Evolutionary conservation across 371 early-diverging fungal genomes (phyloP), one percentile per base, ranked within the genome.

Genomic region (Mucor racemosus): DNA sequence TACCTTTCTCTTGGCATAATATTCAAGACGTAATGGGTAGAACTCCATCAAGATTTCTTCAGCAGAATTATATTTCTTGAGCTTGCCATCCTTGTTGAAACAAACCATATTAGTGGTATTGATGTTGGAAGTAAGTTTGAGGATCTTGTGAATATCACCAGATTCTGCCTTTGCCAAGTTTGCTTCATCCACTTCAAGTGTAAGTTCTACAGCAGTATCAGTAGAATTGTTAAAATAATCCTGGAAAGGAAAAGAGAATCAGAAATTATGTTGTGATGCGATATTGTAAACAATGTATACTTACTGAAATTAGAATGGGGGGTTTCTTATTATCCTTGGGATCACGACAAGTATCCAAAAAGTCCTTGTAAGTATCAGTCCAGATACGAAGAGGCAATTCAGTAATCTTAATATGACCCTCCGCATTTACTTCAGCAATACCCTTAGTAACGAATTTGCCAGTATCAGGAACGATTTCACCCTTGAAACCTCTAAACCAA

Each of bases 401-500:
- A 0, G 94, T 90, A 41, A 99, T 94, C 57, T 92, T 85, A 50
- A 99, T 75, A 26, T 85, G 91, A 1, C 85, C 90, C n/a, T 92
- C 92, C 9, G 90, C 91, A 26, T 88, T 62, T 62, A 92, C 83
- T 15, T 85, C 74, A 53, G 93, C 91, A 6, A 74, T 78, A 21
- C 99, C 99, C 6, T 83, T 77, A 2, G 93, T 85, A 55, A 78
- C 84, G 79, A 86, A 99, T 72, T 85, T 88, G 56, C 88, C 88
- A 21, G 78, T 66, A 3, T 70, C 81, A 39, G 80, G 72, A 36
- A 84, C 84, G 38, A 96, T 92, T 1, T 71, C 65, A 4, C 97
- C 96, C 74, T 85, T 87, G 79, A 99, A 99, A 1, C 98, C 98
- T 66, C 95, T 90, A 81, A 96, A 99, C 95, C 96, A 99, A 2